Conservation (phyloP, 2,329 filamentous ascomycete species). For the Trichoderma semiorbis region DNA sequence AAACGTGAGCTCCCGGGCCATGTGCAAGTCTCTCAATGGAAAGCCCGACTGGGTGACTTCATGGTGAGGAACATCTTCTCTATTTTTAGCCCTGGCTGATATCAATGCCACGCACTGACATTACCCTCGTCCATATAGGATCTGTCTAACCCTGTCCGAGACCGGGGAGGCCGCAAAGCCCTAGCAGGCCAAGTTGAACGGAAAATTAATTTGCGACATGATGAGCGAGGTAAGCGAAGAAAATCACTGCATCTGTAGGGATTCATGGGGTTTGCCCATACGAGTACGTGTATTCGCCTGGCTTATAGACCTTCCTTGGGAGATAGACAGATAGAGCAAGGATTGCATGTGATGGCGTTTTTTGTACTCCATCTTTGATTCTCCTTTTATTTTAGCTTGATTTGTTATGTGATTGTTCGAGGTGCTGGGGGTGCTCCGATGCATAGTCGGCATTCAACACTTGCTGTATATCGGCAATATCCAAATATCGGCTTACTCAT, state of each 20-base stretch:
- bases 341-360: neutral
- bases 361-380: neutral
- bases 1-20: constrained; percentile 58
- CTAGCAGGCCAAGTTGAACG: neutral
- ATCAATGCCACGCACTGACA: neutral
- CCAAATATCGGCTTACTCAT: neutral
- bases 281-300: neutral
- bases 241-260: too few relatives aligned
- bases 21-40: constrained; percentile 61
- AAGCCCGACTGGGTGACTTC: constrained; percentile 52
- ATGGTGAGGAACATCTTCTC: constrained; percentile 48
- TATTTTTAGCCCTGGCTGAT: neutral
- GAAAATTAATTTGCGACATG: neutral
- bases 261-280: neutral
- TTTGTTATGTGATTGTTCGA: neutral
- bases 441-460: neutral
- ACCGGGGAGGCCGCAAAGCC: neutral
- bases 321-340: neutral
- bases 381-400: neutral
- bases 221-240: neutral
- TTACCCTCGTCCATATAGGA: neutral
- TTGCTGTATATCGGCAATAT: neutral
- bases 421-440: neutral
- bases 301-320: neutral
- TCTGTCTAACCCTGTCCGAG: neutral